A percentile compares a stretch with the other conserved stretches of the same genome.
phyloP scores from a whole-genome alignment of 768 basidiomycete genomes.

The Porphyrellus cyaneotinctus region DNA sequence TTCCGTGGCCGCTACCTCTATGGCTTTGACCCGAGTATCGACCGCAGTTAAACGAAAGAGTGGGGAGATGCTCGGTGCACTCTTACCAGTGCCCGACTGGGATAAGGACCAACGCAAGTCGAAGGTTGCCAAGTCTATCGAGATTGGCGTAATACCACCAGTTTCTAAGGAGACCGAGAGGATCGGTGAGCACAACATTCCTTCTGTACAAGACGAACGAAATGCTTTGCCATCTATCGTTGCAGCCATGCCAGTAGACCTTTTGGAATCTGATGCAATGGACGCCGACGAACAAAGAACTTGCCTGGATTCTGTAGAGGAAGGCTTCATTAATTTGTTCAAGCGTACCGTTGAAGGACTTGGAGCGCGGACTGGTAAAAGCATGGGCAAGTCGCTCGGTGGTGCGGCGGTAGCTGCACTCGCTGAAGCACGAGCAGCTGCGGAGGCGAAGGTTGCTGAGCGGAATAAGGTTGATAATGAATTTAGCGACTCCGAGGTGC shows the following conservation, averaged over 20 bases:
- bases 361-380: conserved; percentile 55
- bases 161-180: conserved; percentile 9
- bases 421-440: conserved; percentile 61
- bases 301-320: conserved; percentile 15
- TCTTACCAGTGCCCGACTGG: conserved; percentile 10
- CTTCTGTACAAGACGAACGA: conserved; percentile 3
- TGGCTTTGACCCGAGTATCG: conserved; percentile 12
- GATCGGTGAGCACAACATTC: neutral
- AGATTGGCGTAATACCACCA: conserved; percentile 32
- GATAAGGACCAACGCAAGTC: conserved; percentile 42
- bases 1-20: neutral
- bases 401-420: conserved; percentile 49
- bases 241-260: neutral
- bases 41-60: conserved; percentile 63
- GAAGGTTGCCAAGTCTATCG: conserved; percentile 48
- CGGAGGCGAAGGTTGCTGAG: conserved; percentile 67
- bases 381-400: conserved; percentile 60
- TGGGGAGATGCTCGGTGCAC: conserved; percentile 38
- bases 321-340: conserved; percentile 59
- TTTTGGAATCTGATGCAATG: conserved; percentile 24
- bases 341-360: conserved; percentile 71
- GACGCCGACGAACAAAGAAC: conserved; percentile 17
- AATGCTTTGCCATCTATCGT: neutral
- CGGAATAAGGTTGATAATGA: conserved; percentile 48
- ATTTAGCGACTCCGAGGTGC: conserved; percentile 22